These are phyloP conservation scores for Gyrodon lividus DNA, from an alignment of 768 basidiomycete species.

Conservation along the genomic window DNA sequence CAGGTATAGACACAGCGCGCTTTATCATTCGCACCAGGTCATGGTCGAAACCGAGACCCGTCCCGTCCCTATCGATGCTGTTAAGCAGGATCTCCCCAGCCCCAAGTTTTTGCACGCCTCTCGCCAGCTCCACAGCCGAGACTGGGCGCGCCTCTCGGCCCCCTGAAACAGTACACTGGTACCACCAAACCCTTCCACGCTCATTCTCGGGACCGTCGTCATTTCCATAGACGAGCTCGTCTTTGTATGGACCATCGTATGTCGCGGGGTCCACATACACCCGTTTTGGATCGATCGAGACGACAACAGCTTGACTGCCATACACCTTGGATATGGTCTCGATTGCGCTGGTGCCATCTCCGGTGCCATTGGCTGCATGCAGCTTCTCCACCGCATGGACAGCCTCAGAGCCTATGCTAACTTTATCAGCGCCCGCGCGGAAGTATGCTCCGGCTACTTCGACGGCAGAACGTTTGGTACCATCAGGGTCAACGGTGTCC, in stretches of 20 bases:
- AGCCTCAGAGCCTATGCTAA: conserved; percentile 95
- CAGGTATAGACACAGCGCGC: conserved; percentile 78
- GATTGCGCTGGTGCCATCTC: conserved; percentile 81
- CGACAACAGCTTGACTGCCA: conserved; percentile 96
- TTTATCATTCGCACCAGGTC: conserved; percentile 79
- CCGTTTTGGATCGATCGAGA: conserved; percentile 91
- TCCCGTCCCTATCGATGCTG: conserved; percentile 95
- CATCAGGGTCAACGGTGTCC: conserved; percentile 93
- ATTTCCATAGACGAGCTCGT: conserved; percentile 54
- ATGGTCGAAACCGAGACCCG: conserved; percentile 87
- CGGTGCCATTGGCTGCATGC: conserved; percentile 45
- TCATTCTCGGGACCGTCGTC: conserved; percentile 51
- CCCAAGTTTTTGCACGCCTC: conserved; percentile 86
- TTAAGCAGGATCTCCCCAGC: conserved; percentile 96
- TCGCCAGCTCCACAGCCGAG: conserved; percentile 88
- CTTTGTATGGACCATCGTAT: conserved; percentile 68
- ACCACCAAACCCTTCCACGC: conserved; percentile 90
- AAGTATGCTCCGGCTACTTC: conserved; percentile 97
- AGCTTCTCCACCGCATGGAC: conserved; percentile 91
- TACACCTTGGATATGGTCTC: conserved; percentile 89
- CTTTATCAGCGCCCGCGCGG: conserved; percentile 97
- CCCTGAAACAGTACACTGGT: conserved; percentile 95
- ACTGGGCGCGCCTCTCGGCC: conserved; percentile 82
- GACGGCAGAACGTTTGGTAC: conserved; percentile 78
- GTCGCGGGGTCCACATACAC: conserved; percentile 67